Percentiles rank a stretch among this genome's conserved stretches.
Conservation (phyloP, 2,329 filamentous ascomycete genomes). For the Fusarium sp. region DNA sequence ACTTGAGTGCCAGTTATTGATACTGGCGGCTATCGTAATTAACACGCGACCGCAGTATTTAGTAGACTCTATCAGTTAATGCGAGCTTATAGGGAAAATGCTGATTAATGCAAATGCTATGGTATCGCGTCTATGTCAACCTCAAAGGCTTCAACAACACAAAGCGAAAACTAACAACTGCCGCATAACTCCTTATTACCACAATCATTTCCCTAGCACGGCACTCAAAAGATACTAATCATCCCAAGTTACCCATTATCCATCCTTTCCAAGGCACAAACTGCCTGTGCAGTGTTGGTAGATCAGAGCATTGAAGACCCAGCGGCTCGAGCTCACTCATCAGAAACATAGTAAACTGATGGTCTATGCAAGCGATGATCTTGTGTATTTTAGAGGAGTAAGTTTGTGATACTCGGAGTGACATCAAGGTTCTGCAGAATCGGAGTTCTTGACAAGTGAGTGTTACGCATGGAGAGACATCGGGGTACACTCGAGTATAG, state of each 20-base stretch:
- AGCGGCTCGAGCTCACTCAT: constrained; percentile 8
- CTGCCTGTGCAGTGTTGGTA: not conserved
- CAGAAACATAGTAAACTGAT: constrained; percentile 3
- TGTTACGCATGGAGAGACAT: constrained; percentile 12
- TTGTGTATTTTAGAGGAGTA: not conserved
- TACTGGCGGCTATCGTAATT: not conserved
- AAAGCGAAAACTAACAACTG: no score
- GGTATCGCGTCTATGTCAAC: not conserved
- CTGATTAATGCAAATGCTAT: not conserved
- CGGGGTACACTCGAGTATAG: not conserved
- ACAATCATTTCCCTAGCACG: not conserved
- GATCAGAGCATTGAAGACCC: constrained; percentile 9
- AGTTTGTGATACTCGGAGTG: not conserved
- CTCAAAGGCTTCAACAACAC: not conserved
- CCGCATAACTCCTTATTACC: not conserved
- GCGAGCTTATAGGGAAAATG: not conserved
- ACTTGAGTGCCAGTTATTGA: not conserved
- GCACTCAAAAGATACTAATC: no score
- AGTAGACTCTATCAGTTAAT: not conserved
- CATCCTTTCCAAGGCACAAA: not conserved
- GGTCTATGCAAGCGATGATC: not conserved
- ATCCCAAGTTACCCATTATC: not conserved
- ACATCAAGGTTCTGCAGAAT: constrained; percentile 1
- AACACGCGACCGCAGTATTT: no score
- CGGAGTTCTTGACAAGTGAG: constrained; percentile 18